phyloP scores from a whole-genome alignment of 768 basidiomycete genomes.

The Suillus paluster region DNA sequence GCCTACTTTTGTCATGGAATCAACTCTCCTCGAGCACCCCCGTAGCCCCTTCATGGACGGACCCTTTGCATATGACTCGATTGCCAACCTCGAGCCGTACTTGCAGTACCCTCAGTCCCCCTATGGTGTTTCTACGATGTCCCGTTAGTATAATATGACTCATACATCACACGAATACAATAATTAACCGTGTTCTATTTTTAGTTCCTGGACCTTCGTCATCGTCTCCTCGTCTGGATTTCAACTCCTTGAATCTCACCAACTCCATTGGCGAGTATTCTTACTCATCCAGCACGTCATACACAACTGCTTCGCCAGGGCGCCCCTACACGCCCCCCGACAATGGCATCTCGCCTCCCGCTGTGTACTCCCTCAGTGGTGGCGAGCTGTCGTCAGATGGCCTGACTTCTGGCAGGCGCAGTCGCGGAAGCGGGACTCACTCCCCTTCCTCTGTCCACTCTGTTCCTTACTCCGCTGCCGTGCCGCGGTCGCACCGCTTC shows the following conservation, averaged over 20 bases:
- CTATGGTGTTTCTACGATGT: conserved; percentile 63
- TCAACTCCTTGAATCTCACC: conserved; percentile 62
- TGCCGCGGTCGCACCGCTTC: conserved; percentile 78
- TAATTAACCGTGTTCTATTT: conserved; percentile 9
- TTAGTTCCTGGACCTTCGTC: conserved; percentile 56
- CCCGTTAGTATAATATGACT: conserved; percentile 50
- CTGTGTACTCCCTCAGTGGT: conserved; percentile 70
- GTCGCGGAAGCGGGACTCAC: conserved; percentile 70
- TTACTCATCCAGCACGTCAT: conserved; percentile 56
- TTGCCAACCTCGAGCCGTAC: conserved; percentile 54
- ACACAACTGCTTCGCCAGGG: conserved; percentile 54
- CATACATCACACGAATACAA: conserved; percentile 8
- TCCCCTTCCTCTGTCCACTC: conserved; percentile 52
- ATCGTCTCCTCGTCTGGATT: conserved; percentile 64
- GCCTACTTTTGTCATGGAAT: conserved; percentile 44
- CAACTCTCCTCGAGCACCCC: conserved; percentile 54
- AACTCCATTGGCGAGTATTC: conserved; percentile 62
- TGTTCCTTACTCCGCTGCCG: conserved; percentile 59
- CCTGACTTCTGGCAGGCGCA: conserved; percentile 62
- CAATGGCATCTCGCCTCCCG: conserved; percentile 72
- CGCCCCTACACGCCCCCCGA: conserved; percentile 74
- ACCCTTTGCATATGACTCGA: conserved; percentile 50
- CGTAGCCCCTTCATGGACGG: conserved; percentile 56
- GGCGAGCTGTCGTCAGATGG: conserved; percentile 80
- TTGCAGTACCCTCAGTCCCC: conserved; percentile 72